Conservation (phyloP, 2,329 filamentous ascomycete species). For the Colletotrichum scovillei region DNA sequence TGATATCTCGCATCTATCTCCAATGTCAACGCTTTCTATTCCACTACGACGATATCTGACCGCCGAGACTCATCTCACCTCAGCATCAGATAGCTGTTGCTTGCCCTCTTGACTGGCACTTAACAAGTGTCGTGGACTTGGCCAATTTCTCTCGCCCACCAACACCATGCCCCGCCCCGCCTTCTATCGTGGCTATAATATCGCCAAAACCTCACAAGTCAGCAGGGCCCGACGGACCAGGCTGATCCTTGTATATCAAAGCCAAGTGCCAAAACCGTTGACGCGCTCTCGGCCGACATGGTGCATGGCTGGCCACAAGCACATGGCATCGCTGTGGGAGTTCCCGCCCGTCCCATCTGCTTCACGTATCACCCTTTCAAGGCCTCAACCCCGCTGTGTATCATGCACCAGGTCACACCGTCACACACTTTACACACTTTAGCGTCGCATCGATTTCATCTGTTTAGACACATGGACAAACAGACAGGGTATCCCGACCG, state of each 20-base stretch:
- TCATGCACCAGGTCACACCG: constrained; percentile 29
- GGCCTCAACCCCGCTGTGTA: constrained; percentile 23
- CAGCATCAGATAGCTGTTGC: background rate
- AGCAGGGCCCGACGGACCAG: background rate
- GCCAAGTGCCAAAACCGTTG: constrained; percentile 1
- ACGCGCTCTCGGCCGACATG: constrained; percentile 10
- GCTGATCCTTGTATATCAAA: constrained; percentile 3
- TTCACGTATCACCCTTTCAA: background rate
- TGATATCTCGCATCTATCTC: background rate
- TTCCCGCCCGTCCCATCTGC: constrained; percentile 35
- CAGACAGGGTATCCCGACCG: constrained; percentile 15
- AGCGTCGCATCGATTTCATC: constrained; percentile 30
- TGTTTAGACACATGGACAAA: background rate
- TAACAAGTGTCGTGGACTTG: no score
- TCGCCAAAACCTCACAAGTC: background rate
- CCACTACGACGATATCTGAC: background rate
- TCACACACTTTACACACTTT: constrained; percentile 7
- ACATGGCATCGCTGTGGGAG: constrained; percentile 32
- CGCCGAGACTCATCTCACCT: background rate
- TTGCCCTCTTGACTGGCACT: background rate
- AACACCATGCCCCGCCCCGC: background rate
- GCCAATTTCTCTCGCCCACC: background rate
- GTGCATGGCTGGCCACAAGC: constrained; percentile 21
- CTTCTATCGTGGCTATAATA: background rate
- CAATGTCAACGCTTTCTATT: background rate